A percentile compares a stretch with the other conserved stretches of the same genome.
phyloP scores from a whole-genome alignment of 2,329 filamentous ascomycete genomes.

The Cladophialophora chaetospira region DNA sequence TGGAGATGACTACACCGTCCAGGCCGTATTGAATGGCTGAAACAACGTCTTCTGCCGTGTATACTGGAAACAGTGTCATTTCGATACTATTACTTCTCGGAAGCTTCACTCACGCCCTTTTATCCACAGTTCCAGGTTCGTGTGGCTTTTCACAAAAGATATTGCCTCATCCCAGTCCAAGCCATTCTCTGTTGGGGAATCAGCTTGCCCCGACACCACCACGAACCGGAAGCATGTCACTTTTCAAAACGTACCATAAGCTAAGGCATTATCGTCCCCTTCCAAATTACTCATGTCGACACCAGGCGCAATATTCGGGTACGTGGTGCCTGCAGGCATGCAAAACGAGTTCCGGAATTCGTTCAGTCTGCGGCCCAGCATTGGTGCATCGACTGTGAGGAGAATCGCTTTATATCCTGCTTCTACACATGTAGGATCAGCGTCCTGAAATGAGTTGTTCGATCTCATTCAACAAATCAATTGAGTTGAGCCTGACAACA shows the following conservation, averaged over 20 bases:
- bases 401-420: slow-evolving; percentile 58
- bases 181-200: slow-evolving; percentile 38
- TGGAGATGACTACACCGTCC: slow-evolving; percentile 30
- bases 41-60: slow-evolving; percentile 28
- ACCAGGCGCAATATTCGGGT: slow-evolving; percentile 29
- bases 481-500: not conserved
- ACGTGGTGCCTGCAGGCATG: slow-evolving; percentile 28
- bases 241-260: slow-evolving; percentile 6
- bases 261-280: slow-evolving; percentile 10
- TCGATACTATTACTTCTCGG: slow-evolving; percentile 24
- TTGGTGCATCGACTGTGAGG: slow-evolving; percentile 57
- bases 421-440: slow-evolving; percentile 31
- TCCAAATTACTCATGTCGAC: slow-evolving; percentile 17
- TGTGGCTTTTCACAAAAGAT: slow-evolving; percentile 50
- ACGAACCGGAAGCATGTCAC: not conserved
- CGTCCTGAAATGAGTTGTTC: no score
- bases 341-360: slow-evolving; percentile 57
- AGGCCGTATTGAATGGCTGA: slow-evolving; percentile 28
- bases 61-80: slow-evolving; percentile 11
- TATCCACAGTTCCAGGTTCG: slow-evolving; percentile 30
- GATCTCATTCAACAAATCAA: not conserved
- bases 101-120: slow-evolving; percentile 29
- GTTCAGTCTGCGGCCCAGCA: slow-evolving; percentile 56
- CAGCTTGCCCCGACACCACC: not conserved
- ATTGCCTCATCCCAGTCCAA: slow-evolving; percentile 55